Base-by-base conservation (phyloP, 2,329 filamentous ascomycete species). In the Fusarium bulbicola region DNA sequence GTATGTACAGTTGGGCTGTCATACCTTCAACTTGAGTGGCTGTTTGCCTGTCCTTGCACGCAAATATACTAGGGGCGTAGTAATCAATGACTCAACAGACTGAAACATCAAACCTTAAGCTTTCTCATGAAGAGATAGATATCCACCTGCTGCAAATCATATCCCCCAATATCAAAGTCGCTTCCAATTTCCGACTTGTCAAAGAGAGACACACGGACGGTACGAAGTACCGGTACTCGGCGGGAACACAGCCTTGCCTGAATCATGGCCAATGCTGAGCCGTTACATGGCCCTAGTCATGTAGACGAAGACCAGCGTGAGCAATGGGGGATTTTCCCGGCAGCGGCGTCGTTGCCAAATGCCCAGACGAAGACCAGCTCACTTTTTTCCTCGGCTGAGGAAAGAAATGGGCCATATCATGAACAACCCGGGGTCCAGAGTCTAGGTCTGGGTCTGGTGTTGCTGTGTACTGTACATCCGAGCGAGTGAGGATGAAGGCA, bases 401-500 rank as follows among this genome's bases (percentile, higher is more conserved):
- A 57, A 53, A 60, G 37, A 72, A 66, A 58, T 60, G 65, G 37
- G 46, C 66, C 69, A 47, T 50, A 71, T 74, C 63, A 69, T 69
- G 64, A 64, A 59, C 36, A 69, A 52, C 46, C 56, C 14, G 28
- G 56, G 47, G 63, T 36, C 63, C 37, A 62, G 26, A 40, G 26
- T 40, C 57, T 46, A 43, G 37, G 63, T 57, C 64, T 26, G 53
- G 66, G 49, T 50, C 43, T 57, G 49, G 32, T 61, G 43, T 57
- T 43, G 52, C 30, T 53, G 70, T 63, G 60, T n/a, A 34, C 39
- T 58, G 59, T 70, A 52, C 61, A 59, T 40, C 63, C 52, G 50
- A 47, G 49, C 59, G 72, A 72, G 68, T 75, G 69, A 74, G 61
- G 72, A 65, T 63, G 49, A 65, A 69, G 61, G 46, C 43, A 16